Percentiles rank a stretch among this genome's conserved stretches.
phyloP scores from a whole-genome alignment of 345 rosid genomes.

The Syzygium grande region DNA sequence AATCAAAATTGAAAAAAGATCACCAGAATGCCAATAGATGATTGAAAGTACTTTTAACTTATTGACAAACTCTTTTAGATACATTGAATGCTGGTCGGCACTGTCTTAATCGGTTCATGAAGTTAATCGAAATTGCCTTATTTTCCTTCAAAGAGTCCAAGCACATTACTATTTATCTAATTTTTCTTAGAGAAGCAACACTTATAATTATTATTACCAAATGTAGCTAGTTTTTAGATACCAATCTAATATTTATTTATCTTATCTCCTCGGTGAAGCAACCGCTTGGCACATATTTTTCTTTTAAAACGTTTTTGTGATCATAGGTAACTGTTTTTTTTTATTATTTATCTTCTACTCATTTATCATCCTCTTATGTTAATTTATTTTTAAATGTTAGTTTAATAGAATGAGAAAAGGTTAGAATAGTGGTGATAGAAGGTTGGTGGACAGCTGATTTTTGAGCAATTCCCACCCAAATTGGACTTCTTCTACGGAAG shows the following conservation, averaged over 20 bases:
- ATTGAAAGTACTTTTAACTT: background rate
- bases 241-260: background rate
- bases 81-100: background rate
- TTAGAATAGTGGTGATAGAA: background rate
- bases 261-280: background rate
- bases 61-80: background rate
- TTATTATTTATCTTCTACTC: background rate
- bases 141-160: background rate
- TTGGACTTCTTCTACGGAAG: background rate
- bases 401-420: background rate
- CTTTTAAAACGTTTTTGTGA: background rate
- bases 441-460: background rate
- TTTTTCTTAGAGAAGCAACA: background rate
- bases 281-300: background rate
- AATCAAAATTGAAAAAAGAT: background rate
- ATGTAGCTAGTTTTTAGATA: background rate
- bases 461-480: background rate
- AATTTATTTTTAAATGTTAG: background rate
- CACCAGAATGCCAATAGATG: background rate
- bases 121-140: background rate
- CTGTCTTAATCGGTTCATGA: background rate
- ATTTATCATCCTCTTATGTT: background rate
- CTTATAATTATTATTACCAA: background rate
- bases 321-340: background rate
- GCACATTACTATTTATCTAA: background rate